A percentile compares a stretch with the other conserved stretches of the same genome.
These are phyloP conservation scores for Danielia oregonensis DNA, from an alignment of 805 yeast species.

Conservation along the genomic window DNA sequence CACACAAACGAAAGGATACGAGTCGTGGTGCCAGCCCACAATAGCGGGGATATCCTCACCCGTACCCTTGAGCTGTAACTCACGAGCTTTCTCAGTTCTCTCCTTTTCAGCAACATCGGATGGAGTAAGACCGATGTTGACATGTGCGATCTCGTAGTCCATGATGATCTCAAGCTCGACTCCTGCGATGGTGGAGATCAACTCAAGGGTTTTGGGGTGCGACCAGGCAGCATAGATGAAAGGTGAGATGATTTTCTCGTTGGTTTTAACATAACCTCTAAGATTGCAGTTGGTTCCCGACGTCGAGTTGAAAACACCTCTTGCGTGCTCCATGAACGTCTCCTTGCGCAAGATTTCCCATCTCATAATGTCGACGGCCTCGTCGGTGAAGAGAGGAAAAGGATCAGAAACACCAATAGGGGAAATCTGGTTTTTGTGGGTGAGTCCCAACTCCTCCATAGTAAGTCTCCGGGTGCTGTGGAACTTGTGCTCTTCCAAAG, in stretches of 20 bases:
- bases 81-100: constrained; percentile 10
- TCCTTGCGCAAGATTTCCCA: constrained; percentile 50
- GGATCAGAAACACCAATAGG: constrained; percentile 57
- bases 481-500: constrained; percentile 35
- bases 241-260: constrained; percentile 35
- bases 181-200: constrained; percentile 56
- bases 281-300: constrained; percentile 47
- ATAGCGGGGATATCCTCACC: constrained; percentile 48
- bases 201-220: constrained; percentile 52
- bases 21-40: constrained; percentile 61
- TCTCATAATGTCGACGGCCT: constrained; percentile 57
- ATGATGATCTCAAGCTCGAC: constrained; percentile 51
- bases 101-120: constrained; percentile 31
- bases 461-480: constrained; percentile 34
- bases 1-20: constrained; percentile 64
- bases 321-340: constrained; percentile 41
- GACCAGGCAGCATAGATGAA: constrained; percentile 57
- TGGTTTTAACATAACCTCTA: constrained; percentile 47
- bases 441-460: constrained; percentile 49
- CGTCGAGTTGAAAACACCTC: constrained; percentile 41
- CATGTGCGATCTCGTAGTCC: constrained; percentile 57
- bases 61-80: constrained; percentile 12
- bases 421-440: constrained; percentile 45
- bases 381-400: constrained; percentile 58
- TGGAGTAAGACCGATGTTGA: constrained; percentile 47